Percentiles rank a stretch among this genome's conserved stretches.
phyloP scores from a whole-genome alignment of 768 basidiomycete genomes.

The Naganishia vaughanmartiniae region DNA sequence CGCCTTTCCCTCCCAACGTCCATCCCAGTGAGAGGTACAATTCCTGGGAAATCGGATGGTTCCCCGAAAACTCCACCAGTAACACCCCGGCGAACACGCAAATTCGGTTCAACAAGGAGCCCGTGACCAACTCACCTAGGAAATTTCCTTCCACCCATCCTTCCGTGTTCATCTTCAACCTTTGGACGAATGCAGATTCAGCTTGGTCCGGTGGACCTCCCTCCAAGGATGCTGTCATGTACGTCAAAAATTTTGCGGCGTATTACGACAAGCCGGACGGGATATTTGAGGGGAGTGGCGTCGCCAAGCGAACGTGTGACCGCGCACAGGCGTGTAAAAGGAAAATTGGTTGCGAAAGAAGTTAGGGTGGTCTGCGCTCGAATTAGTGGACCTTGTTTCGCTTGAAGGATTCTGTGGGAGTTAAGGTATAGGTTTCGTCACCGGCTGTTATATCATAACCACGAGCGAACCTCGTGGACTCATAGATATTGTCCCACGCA shows the following conservation, averaged over 20 bases:
- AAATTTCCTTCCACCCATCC: slow-evolving; percentile 27
- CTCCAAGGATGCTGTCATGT: slow-evolving; percentile 24
- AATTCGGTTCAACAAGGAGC: not conserved
- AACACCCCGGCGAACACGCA: not conserved
- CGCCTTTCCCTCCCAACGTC: not conserved
- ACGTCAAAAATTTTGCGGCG: not conserved
- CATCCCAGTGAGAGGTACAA: not conserved
- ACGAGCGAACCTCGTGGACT: no score
- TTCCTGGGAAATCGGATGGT: slow-evolving; percentile 3
- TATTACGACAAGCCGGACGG: slow-evolving; percentile 3
- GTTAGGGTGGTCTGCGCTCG: not conserved
- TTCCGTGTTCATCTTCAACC: slow-evolving; percentile 31
- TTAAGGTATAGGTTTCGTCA: no score
- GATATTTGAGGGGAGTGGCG: not conserved
- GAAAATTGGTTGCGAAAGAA: not conserved
- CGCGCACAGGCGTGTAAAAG: not conserved
- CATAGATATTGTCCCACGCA: no score
- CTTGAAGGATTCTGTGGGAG: no score
- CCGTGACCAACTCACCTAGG: not conserved
- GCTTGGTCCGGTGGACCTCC: slow-evolving; percentile 34
- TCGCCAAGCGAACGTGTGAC: not conserved
- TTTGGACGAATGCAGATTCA: slow-evolving; percentile 33
- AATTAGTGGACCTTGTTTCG: not conserved
- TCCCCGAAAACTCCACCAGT: not conserved
- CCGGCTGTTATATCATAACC: no score